Evolutionary conservation across 2,329 filamentous ascomycete genomes (phyloP), one percentile per base, ranked within the genome.

Genomic region (Penicillium paneum): DNA sequence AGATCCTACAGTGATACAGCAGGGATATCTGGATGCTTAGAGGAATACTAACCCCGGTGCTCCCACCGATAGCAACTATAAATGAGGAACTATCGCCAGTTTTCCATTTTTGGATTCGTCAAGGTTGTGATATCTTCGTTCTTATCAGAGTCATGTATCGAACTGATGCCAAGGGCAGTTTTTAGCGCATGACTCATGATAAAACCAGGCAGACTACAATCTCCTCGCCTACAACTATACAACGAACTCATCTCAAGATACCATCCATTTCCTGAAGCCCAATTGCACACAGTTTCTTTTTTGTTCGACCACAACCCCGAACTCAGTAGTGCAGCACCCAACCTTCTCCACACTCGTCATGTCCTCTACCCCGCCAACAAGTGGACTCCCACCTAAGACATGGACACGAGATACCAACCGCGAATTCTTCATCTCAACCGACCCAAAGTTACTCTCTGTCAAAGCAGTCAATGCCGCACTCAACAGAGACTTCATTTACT

Each of bases 31-130:
- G 74, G 74, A 42, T 71, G 68, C 10, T 61, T 64, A 4, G 60
- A 8, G 63, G 61, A 8, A 73, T 60, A 54, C 77, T 74, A 19
- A 72, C 66, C 1, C 74, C 74, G 7, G 66, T 69, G 43, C 70
- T 71, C 7, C 75, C 75, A 36, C 73, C 74, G 3, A 78, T 56
- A 38, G 77, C 74, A 34, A 77, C 73, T 7, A 76, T 59, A 12
- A 68, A 64, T 5, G 70, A 61, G 42, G 59, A 59, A 5, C 51
- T 58, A 34, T 58, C 41, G 54, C 58, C 0, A 63, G 45, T 1
- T 56, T 11, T 8, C 1, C 8, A n/a, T 7, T 28, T 28, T 8
- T 28, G 26, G 26, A 28, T 12, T 11, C 12, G 21, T 31, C 29
- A 19, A 43, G 8, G 41, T 43, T 5, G 15, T 10, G 3, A 2